Evolutionary conservation across 139 green algal genomes (phyloP).

Genomic region (Chlorella ohadii): DNA sequence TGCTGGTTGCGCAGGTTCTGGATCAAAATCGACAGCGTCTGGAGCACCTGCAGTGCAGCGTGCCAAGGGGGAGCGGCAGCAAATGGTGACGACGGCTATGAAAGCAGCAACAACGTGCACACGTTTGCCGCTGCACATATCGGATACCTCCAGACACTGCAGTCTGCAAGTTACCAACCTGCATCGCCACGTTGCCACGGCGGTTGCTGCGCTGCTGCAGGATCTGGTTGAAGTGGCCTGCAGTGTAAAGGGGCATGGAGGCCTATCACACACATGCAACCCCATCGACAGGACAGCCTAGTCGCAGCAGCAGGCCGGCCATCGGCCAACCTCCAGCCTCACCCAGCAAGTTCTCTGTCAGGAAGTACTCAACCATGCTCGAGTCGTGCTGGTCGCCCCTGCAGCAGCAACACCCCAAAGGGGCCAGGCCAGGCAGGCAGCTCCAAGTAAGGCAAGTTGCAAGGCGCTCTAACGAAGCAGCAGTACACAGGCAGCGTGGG

Average conservation of each 20-base stretch:
- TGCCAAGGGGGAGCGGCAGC: neutral
- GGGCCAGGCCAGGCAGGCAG: neutral
- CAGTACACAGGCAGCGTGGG: neutral
- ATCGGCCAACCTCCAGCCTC: too few species aligned
- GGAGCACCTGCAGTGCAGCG: slow-evolving; percentile 63
- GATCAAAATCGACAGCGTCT: slow-evolving; percentile 96
- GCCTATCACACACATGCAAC: too few species aligned
- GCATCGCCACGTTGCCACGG: slow-evolving; percentile 83
- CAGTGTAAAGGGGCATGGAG: too few species aligned
- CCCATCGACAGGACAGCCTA: too few species aligned
- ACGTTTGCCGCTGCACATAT: neutral
- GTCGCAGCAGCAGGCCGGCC: too few species aligned
- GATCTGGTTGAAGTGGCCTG: slow-evolving; percentile 84
- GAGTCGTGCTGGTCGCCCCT: slow-evolving; percentile 96
- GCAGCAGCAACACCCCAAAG: neutral
- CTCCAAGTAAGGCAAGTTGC: neutral
- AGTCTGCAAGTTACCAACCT: slow-evolving; percentile 53
- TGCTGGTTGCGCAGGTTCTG: slow-evolving; percentile 94
- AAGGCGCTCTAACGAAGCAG: neutral
- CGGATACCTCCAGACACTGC: too few species aligned
- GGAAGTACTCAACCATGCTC: slow-evolving; percentile 95
- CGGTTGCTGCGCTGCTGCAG: slow-evolving; percentile 80
- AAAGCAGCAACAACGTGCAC: too few species aligned
- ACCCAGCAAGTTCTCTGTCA: slow-evolving; percentile 91
- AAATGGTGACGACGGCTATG: neutral